Evolutionary conservation across 148 eudicot species (phyloP).

Genomic region (Rhododendron ovatum): DNA sequence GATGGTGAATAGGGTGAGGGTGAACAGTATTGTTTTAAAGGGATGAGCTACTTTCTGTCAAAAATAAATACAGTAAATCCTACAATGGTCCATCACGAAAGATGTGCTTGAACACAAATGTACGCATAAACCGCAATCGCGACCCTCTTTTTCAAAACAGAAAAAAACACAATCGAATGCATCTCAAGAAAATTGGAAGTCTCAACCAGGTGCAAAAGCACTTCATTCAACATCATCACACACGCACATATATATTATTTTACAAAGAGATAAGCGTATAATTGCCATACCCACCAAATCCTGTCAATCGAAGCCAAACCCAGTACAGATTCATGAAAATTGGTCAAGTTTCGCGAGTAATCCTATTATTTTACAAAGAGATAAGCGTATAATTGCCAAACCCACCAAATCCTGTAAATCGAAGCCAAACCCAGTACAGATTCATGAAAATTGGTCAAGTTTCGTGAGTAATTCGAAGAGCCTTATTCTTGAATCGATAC

Average conservation of each 20-base stretch:
- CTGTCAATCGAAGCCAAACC: neutral
- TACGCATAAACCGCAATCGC: neutral
- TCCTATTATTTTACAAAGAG: too few species aligned
- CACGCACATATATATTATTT: neutral
- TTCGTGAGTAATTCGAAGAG: slow-evolving; percentile 35
- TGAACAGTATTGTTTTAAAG: too few species aligned
- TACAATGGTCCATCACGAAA: neutral
- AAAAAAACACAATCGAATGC: neutral
- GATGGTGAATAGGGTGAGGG: too few species aligned
- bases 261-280: neutral
- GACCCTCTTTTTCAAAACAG: too few species aligned
- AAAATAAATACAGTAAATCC: too few species aligned
- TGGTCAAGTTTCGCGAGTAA: too few species aligned
- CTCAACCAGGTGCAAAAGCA: neutral
- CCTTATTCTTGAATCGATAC: slow-evolving; percentile 64
- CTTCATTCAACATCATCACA: neutral
- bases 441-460: too few species aligned
- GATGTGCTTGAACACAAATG: neutral
- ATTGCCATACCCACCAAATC: neutral
- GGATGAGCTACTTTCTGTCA: too few species aligned
- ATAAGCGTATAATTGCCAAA: too few species aligned
- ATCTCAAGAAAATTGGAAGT: neutral
- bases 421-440: too few species aligned
- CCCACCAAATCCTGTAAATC: too few species aligned
- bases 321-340: neutral